Percentiles rank a stretch among this genome's conserved stretches.
phyloP scores from a whole-genome alignment of 2,329 filamentous ascomycete species.

The Allantophomopsis lycopodina region DNA sequence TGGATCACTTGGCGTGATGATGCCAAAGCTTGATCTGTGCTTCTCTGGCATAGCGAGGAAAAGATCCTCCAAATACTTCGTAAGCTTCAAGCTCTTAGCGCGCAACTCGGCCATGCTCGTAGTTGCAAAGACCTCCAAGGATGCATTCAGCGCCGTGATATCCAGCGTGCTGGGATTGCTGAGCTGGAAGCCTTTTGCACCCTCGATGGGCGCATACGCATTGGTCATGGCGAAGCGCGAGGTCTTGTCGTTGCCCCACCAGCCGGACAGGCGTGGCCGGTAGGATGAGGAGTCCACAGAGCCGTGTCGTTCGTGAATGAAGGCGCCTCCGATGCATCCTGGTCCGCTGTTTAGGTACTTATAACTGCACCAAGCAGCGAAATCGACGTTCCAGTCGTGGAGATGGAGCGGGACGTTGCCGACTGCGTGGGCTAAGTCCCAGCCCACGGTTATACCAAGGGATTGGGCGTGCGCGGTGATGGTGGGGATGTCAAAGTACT shows the following conservation, averaged over 20 bases:
- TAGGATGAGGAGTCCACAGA: conserved; percentile 18
- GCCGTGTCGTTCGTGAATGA: conserved; percentile 47
- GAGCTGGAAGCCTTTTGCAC: conserved; percentile 64
- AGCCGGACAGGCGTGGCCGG: conserved; percentile 52
- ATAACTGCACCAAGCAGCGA: conserved; percentile 68
- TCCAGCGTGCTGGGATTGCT: conserved; percentile 67
- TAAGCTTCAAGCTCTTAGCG: conserved; percentile 50
- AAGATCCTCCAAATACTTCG: conserved; percentile 52
- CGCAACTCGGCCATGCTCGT: conserved; percentile 51
- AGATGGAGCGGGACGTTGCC: conserved; percentile 62
- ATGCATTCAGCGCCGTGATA: conserved; percentile 54
- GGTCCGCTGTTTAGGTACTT: conserved; percentile 73
- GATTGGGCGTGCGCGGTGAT: conserved; percentile 60
- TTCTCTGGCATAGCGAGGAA: conserved; percentile 28
- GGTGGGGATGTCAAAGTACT: conserved; percentile 58
- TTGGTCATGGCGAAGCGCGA: conserved; percentile 69
- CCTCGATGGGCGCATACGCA: conserved; percentile 53
- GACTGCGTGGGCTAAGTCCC: conserved; percentile 69
- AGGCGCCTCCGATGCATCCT: conserved; percentile 59
- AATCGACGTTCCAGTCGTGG: conserved; percentile 70
- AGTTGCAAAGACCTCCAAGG: conserved; percentile 55
- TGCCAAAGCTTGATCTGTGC: conserved; percentile 13
- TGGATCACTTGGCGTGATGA: conserved; percentile 54
- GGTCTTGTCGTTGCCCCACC: conserved; percentile 65
- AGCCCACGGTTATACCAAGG: conserved; percentile 55